phyloP scores from a whole-genome alignment of 2,329 filamentous ascomycete genomes.

The Ophiosphaerella narmari region DNA sequence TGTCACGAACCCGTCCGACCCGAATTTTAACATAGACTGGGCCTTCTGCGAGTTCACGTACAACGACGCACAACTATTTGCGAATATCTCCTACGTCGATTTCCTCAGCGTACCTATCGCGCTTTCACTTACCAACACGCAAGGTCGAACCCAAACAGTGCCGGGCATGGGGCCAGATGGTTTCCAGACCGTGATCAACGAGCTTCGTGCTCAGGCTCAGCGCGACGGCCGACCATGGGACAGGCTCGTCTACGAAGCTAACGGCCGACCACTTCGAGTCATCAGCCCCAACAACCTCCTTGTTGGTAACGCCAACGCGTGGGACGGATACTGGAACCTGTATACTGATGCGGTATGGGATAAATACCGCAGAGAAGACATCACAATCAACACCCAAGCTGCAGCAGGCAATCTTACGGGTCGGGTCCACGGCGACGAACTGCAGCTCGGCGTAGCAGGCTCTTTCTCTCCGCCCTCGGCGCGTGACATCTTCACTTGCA shows the following conservation, averaged over 20 bases:
- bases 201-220: constrained; percentile 59
- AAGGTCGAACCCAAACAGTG: constrained; percentile 51
- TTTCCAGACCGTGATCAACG: constrained; percentile 59
- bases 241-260: constrained; percentile 57
- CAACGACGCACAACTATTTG: constrained; percentile 54
- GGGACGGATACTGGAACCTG: constrained; percentile 56
- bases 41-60: constrained; percentile 56
- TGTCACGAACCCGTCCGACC: constrained; percentile 65
- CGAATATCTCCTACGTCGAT: constrained; percentile 73
- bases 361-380: constrained; percentile 49
- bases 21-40: constrained; percentile 52
- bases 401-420: constrained; percentile 60
- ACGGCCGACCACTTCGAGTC: constrained; percentile 45
- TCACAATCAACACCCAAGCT: constrained; percentile 70
- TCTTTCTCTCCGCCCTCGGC: constrained; percentile 62
- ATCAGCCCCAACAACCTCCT: constrained; percentile 54
- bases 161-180: constrained; percentile 63
- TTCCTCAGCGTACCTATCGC: constrained; percentile 61
- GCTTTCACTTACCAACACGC: constrained; percentile 52
- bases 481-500: constrained; percentile 69
- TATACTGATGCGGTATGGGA: constrained; percentile 60
- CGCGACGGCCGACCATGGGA: constrained; percentile 65
- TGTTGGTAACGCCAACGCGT: constrained; percentile 53
- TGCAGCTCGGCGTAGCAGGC: constrained; percentile 50
- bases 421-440: constrained; percentile 47